Conservation (phyloP, 805 yeast species). For the Lachancea fermentati region DNA sequence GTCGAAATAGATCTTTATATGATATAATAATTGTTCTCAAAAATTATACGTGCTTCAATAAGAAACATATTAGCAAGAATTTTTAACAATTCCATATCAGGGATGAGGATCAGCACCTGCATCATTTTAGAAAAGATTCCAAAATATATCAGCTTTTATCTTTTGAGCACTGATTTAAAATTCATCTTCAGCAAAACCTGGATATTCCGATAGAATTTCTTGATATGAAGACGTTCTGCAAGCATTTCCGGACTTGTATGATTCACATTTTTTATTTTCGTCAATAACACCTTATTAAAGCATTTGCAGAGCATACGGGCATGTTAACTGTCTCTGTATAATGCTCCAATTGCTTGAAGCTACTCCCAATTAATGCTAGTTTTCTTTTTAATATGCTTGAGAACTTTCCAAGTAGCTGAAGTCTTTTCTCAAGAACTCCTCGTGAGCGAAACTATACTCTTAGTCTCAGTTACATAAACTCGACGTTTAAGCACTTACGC, state of each 20-base stretch:
- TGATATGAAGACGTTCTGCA: neutral
- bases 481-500: constrained; percentile 13
- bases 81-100: too few species aligned
- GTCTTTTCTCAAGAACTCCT: too few species aligned
- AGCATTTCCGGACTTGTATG: neutral
- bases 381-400: constrained; percentile 9
- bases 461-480: constrained; percentile 12
- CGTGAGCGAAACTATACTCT: constrained; percentile 5
- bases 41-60: too few species aligned
- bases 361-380: constrained; percentile 20
- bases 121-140: constrained; percentile 1
- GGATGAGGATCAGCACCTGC: too few species aligned
- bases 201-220: neutral
- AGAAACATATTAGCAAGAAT: too few species aligned
- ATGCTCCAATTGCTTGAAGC: constrained; percentile 9
- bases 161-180: neutral
- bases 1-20: too few species aligned
- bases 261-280: neutral
- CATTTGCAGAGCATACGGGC: constrained; percentile 4
- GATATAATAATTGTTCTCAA: too few species aligned
- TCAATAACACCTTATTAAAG: neutral
- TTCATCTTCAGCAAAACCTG: neutral
- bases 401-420: neutral
- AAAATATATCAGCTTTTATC: constrained; percentile 1
- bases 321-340: constrained; percentile 10